Evolutionary conservation across 306 rosid genomes (phyloP).

Genomic region (Abrus precatorius): DNA sequence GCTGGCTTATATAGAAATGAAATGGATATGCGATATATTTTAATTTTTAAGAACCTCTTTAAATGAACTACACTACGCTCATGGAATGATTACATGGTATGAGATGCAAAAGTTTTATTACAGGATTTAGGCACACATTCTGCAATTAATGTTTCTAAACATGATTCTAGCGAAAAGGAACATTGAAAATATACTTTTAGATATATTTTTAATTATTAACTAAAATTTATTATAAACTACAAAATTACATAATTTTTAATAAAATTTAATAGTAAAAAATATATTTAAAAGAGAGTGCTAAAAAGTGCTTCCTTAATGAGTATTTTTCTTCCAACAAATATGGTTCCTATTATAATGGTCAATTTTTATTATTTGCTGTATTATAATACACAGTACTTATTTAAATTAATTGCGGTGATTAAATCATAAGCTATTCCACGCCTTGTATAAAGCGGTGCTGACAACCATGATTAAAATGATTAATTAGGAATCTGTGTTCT

Average conservation of each 20-base stretch:
- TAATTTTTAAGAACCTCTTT: background rate
- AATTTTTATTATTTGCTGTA: constrained; percentile 23
- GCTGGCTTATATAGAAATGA: constrained; percentile 61
- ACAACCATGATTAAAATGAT: constrained; percentile 51
- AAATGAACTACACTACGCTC: constrained; percentile 17
- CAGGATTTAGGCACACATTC: constrained; percentile 53
- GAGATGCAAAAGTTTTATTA: constrained; percentile 42
- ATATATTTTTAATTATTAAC: too few relatives aligned
- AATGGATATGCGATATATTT: background rate
- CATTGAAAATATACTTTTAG: too few relatives aligned
- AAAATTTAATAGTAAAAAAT: too few relatives aligned
- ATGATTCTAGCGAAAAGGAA: constrained; percentile 24
- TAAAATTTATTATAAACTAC: too few relatives aligned
- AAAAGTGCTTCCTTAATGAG: too few relatives aligned
- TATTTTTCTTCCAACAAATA: background rate
- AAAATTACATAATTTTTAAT: too few relatives aligned
- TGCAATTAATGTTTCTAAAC: constrained; percentile 37
- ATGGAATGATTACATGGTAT: constrained; percentile 49
- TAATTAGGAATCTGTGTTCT: constrained; percentile 16
- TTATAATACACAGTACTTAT: background rate
- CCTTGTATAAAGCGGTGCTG: constrained; percentile 51
- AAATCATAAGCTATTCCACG: constrained; percentile 51
- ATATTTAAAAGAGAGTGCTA: too few relatives aligned
- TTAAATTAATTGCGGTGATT: constrained; percentile 18
- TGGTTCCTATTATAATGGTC: constrained; percentile 49